A percentile compares a stretch with the other conserved stretches of the same genome.
Conservation (phyloP, 345 rosid genomes). For the Salix suchowensis region DNA sequence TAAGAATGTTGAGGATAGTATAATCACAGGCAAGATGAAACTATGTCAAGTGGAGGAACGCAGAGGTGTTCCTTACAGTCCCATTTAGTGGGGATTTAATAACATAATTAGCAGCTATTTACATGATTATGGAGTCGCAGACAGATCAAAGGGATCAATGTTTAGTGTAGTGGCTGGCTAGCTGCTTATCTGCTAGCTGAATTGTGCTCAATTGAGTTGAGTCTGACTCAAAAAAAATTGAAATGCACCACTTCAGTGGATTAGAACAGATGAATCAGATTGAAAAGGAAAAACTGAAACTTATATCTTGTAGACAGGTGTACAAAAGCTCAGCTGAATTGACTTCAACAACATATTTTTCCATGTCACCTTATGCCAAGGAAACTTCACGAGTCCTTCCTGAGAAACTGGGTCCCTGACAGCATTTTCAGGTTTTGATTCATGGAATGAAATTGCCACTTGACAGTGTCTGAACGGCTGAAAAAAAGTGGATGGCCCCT, state of each 20-base stretch:
- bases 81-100: neutral
- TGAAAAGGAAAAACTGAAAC: neutral
- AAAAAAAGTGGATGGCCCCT: constrained; percentile 28
- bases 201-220: constrained; percentile 6
- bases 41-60: neutral
- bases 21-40: neutral
- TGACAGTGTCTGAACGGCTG: constrained; percentile 5
- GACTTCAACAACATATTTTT: neutral
- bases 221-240: constrained; percentile 14
- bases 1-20: neutral
- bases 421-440: constrained; percentile 17
- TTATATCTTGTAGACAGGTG: neutral
- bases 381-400: constrained; percentile 10
- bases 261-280: neutral
- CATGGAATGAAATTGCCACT: constrained; percentile 6
- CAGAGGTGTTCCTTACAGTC: constrained; percentile 9
- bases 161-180: neutral
- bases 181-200: neutral
- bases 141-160: neutral
- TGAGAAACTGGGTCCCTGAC: constrained; percentile 22
- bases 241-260: neutral
- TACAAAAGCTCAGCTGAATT: neutral
- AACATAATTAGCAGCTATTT: neutral
- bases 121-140: neutral
- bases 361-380: neutral